Evolutionary conservation across 164 flowering plant genomes (phyloP), one percentile per base, ranked within the genome.

Genomic region (Piper betle): DNA sequence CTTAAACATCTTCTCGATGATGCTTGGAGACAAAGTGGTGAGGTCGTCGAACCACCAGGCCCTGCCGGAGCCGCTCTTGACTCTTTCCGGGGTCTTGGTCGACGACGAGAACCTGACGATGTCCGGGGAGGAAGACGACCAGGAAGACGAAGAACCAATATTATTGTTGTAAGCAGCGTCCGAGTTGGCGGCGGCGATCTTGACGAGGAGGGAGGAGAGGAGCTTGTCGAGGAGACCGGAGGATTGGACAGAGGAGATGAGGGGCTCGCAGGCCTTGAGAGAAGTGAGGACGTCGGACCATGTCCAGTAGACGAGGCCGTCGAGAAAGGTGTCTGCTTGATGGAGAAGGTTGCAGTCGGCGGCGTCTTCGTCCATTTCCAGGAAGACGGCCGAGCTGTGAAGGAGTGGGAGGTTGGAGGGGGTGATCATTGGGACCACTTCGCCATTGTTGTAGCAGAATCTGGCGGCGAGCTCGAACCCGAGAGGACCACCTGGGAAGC

Each of bases 31-130:
- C 11, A 86, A 74, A 17, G 64, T 57, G 16, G 84, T 62, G 73
- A 91, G 50, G 42, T 84, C 92, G 38, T 86, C 84, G 61, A 86
- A 86, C 96, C 96, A 91, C 96, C 97, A 91, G 13, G 73, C 59
- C 37, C 65, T 72, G 64, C 56, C 65, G 38, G 70, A 66, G 42
- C 74, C 59, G 15, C 63, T 17, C 46, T 60, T 50, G 60, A 25
- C 39, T 17, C 68, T 57, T 1, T 66, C 71, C 2, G 67, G 73
- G 12, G 71, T 61, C 16, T 71, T 68, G 17, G 73, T 52, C 6
- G 80, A 69, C 9, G 71, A 64, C 16, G 79, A 77, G 61, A 72
- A 69, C 52, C 75, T 55, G 10, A 74, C 73, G 42, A 67, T 55
- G 39, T 80, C 82, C 5, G 85, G 82, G 3, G 89, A 79, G 5